Conservation (phyloP, 306 rosid genomes). For the Cicer judaicum region DNA sequence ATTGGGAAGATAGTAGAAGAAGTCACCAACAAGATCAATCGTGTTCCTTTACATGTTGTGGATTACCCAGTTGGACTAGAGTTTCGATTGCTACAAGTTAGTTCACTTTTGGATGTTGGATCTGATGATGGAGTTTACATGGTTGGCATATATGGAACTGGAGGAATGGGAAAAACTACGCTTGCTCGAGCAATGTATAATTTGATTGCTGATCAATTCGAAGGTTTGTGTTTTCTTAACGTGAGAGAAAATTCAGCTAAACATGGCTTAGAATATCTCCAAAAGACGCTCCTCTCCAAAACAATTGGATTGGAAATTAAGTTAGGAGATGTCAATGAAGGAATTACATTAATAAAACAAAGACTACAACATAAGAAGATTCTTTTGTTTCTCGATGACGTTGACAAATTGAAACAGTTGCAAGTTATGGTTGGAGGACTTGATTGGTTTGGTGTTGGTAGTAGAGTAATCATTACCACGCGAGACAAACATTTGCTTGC, state of each 20-base stretch:
- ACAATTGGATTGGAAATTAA: not conserved
- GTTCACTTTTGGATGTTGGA: not conserved
- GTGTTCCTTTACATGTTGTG: conserved; percentile 15
- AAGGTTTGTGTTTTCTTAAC: conserved; percentile 36
- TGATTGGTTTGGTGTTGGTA: conserved; percentile 43
- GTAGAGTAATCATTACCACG: conserved; percentile 44
- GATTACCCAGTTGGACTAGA: conserved; percentile 43
- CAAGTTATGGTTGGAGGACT: not conserved
- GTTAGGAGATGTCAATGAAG: conserved; percentile 16
- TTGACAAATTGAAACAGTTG: conserved; percentile 28
- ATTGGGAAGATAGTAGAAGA: not conserved
- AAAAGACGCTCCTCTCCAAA: conserved; percentile 28
- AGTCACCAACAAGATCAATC: conserved; percentile 1
- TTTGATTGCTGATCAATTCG: conserved; percentile 28
- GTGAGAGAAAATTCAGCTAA: conserved; percentile 18
- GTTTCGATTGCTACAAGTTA: not conserved
- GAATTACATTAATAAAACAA: conserved; percentile 21
- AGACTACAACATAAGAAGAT: conserved; percentile 23
- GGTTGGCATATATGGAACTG: conserved; percentile 42
- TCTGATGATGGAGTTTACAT: not conserved
- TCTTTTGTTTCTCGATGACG: conserved; percentile 43
- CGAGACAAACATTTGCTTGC: conserved; percentile 32
- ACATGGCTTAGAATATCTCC: conserved; percentile 31
- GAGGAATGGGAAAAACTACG: conserved; percentile 43
- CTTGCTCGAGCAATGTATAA: conserved; percentile 39